Base-by-base conservation (phyloP, 805 yeast species). In the Hanseniaspora clermontiae region DNA sequence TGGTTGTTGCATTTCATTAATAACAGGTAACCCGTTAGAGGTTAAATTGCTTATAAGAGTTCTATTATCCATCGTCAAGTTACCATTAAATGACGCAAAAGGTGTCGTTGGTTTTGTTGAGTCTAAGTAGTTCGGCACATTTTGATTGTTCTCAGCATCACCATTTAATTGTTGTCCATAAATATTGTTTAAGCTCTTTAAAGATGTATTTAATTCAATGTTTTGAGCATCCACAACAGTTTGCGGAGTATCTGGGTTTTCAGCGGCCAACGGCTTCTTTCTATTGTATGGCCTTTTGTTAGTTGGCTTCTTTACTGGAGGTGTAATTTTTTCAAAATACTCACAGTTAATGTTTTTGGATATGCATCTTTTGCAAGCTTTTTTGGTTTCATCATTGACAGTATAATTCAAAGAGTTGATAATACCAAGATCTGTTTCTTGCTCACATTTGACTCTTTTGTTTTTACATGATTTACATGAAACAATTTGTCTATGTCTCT, bases 401-500 rank as follows among this genome's bases (percentile, higher is more conserved):
- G 27, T 32, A 20, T 38, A 19, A 31, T 15, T 20, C 24, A 46
- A 15, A 8, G 46, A 27, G 9, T 37, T 32, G 2, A 53, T 15
- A 2, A 53, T 27, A 12, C 17, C 36, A n/a, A 9, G 62, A n/a
- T 76, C 74, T 58, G 69, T 70, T 40, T 67, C 66, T 60, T 78
- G 79, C 62, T 80, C 84, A 66, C 86, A 81, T 69, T 81, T 81
- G 70, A 82, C 75, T 68, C 81, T 82, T 62, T 84, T 74, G 59
- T 77, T 74, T 54, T 85, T 73, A 65, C 87, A 82, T 49, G 81
- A 80, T 59, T 80, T 70, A 62, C 84, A 80, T 5, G 69, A 63
- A 46, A 64, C 62, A 45, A 66, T 65, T 17, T 59, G 57, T 58
- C 66, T 66, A 29, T 66, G 57, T 50, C 70, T 60, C 58, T 62